Base-by-base conservation (phyloP, 371 early-diverging fungal species). In the Mortierella sp. region DNA sequence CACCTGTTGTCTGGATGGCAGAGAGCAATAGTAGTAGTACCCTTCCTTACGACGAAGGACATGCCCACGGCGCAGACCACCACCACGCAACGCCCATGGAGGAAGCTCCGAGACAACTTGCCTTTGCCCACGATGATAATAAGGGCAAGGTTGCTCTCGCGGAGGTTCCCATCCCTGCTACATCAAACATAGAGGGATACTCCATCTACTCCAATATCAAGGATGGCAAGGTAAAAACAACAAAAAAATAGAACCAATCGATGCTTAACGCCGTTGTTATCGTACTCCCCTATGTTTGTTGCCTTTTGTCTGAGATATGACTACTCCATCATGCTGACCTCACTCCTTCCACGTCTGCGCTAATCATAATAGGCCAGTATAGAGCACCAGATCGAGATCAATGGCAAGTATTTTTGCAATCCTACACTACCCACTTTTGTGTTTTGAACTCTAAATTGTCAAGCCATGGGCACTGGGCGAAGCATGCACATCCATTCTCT, bases 351-450 rank as follows among this genome's bases (percentile, higher is more conserved):
- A 26, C n/a, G 19, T 22, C 45, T 31, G 6, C 22, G 2, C 9
- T 31, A 31, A 8, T 47, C 44, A 24, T 39, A 10, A 7, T 73
- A 83, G 84, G 84, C 70, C 48, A 83, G 84, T 72, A 73, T 83
- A 48, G 84, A 83, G 70, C 84, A 83, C 48, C 84, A 83, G 79
- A 83, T 83, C 61, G 84, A 83, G 22, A 83, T 83, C 52, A 83
- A 83, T 39, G 84, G 84, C 76, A 79, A 53, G 75, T 47, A 19
- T 16, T 0, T 22, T 1, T 45, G 45, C 0, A n/a, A n/a, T 16
- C 45, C 13, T 22, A 16, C 45, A 45, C n/a, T 16, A 11, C 45
- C 2, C 53, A 47, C 5, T 34, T 48, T 39, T 19, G 45, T 34
- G 14, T 50, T 19, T 40, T 37, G 24, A 43, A 37, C 61, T 61